Conservation (phyloP, 139 green algal genomes). For the Nannochloris sp. region DNA sequence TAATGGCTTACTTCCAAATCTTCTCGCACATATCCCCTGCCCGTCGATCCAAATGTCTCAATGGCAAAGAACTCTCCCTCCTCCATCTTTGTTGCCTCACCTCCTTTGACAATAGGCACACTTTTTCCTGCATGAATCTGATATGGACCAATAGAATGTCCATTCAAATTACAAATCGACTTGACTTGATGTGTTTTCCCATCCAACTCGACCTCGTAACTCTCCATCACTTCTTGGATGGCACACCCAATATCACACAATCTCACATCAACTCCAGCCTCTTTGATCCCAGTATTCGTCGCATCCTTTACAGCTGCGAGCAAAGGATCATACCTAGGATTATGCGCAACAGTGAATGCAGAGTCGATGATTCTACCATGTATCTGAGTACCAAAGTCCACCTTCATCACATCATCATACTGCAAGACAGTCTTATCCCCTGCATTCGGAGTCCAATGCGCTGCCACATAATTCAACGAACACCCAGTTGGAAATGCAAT, state of each 20-base stretch:
- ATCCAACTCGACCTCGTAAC: constrained; percentile 91
- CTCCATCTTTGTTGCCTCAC: constrained; percentile 91
- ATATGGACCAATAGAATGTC: constrained; percentile 93
- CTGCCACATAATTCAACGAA: constrained; percentile 91
- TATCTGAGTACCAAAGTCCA: constrained; percentile 89
- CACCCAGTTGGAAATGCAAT: constrained; percentile 90
- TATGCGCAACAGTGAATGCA: constrained; percentile 94
- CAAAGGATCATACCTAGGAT: constrained; percentile 85
- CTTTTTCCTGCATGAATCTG: constrained; percentile 90
- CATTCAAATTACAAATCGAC: constrained; percentile 90
- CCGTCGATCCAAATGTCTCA: constrained; percentile 95
- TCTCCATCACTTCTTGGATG: constrained; percentile 91
- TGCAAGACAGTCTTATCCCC: constrained; percentile 96
- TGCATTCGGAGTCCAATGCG: constrained; percentile 96
- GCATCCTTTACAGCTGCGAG: constrained; percentile 83
- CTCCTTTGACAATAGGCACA: constrained; percentile 76
- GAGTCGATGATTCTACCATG: constrained; percentile 92
- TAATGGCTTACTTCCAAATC: constrained; percentile 98
- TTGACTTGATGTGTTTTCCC: constrained; percentile 77
- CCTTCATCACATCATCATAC: constrained; percentile 99
- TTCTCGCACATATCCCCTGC: constrained; percentile 87
- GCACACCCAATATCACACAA: constrained; percentile 92
- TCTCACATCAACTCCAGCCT: constrained; percentile 89
- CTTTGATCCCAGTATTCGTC: constrained; percentile 81
- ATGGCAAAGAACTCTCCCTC: constrained; percentile 99